Evolutionary conservation across 352 stramenopile genomes (phyloP).

Genomic region (Globisporangium radiosum): DNA sequence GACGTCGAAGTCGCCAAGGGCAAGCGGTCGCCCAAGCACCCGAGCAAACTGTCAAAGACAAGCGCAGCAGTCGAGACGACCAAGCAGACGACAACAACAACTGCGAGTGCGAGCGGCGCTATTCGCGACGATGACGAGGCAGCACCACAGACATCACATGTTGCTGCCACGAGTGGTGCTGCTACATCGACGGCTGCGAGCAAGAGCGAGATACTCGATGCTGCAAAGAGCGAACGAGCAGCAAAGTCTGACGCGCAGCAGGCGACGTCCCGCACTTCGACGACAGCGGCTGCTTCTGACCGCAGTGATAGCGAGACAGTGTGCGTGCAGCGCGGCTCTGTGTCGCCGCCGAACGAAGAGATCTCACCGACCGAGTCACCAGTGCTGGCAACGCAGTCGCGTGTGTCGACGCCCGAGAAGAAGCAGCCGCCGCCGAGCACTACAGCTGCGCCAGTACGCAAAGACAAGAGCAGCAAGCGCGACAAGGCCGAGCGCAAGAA

Average conservation of each 20-base stretch:
- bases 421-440: neutral
- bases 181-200: no score
- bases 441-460: conserved; percentile 15
- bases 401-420: neutral
- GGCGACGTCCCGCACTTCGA: neutral
- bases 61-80: neutral
- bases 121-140: no score
- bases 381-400: neutral
- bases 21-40: conserved; percentile 13
- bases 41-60: conserved; percentile 1
- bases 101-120: no score
- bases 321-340: neutral
- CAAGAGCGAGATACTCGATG: no score
- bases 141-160: no score
- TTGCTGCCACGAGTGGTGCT: no score
- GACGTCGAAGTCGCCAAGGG: conserved; percentile 10
- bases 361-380: conserved; percentile 11
- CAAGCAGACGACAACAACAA: neutral
- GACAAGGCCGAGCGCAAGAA: conserved; percentile 38
- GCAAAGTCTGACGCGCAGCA: no score
- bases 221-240: no score
- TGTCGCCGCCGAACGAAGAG: conserved; percentile 8
- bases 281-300: neutral
- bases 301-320: neutral
- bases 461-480: conserved; percentile 32